These are phyloP conservation scores for Hyphodiscus sp. DNA, from an alignment of 2,329 filamentous ascomycete species.

Conservation along the genomic window DNA sequence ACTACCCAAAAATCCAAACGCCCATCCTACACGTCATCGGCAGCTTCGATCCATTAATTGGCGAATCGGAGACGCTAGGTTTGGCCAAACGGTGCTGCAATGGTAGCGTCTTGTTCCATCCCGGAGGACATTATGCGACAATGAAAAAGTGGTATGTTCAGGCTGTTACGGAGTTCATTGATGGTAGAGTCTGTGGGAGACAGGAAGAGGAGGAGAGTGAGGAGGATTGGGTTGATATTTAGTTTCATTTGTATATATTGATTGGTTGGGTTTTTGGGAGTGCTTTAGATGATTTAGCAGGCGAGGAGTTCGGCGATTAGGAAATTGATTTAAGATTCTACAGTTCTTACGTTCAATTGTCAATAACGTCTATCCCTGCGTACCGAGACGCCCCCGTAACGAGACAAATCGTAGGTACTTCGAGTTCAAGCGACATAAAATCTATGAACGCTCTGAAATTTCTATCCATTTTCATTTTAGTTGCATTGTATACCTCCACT, in stretches of 20 bases:
- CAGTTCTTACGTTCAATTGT: no score
- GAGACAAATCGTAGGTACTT: no score
- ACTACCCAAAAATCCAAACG: constrained; percentile 2
- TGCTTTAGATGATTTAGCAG: neutral
- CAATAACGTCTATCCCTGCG: no score
- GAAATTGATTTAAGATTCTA: no score
- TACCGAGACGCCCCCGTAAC: no score
- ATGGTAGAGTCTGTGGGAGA: neutral
- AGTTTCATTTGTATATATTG: neutral
- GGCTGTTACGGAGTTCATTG: neutral
- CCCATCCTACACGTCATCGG: constrained; percentile 3
- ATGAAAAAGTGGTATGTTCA: neutral
- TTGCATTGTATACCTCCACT: no score
- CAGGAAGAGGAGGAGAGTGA: neutral
- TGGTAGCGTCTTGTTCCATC: constrained; percentile 3
- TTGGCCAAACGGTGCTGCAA: constrained; percentile 2
- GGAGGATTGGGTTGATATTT: neutral
- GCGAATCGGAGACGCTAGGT: neutral
- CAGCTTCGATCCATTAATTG: constrained; percentile 3
- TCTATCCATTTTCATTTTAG: no score
- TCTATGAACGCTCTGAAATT: no score
- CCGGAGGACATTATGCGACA: constrained; percentile 2
- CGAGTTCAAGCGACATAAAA: no score
- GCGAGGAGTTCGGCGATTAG: neutral
- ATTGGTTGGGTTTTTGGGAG: neutral